phyloP scores from a whole-genome alignment of 768 basidiomycete genomes.

The Mycena olivaceomarginata region DNA sequence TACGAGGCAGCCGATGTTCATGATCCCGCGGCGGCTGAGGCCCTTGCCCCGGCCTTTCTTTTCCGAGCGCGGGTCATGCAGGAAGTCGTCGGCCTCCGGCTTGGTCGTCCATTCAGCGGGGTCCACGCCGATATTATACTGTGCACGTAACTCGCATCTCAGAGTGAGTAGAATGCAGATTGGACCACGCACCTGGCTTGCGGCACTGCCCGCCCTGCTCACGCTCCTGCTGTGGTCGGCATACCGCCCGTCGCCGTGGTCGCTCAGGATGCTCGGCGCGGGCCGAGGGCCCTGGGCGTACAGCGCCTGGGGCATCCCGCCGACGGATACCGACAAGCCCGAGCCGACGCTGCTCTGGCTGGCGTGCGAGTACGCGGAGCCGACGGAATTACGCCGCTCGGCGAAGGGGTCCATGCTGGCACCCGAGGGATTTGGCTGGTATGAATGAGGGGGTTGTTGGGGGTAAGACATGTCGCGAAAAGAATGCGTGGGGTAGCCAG shows the following conservation, averaged over 20 bases:
- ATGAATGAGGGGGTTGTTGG: conserved; percentile 31
- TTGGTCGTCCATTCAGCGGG: conserved; percentile 27
- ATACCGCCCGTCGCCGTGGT: conserved; percentile 32
- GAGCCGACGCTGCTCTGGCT: conserved; percentile 31
- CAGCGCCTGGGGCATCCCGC: conserved; percentile 18
- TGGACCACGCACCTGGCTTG: conserved; percentile 27
- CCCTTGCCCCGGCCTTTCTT: neutral
- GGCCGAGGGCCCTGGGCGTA: conserved; percentile 34
- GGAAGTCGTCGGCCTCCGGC: conserved; percentile 33
- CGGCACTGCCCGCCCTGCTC: conserved; percentile 29
- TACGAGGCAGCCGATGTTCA: conserved; percentile 29
- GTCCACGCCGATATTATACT: conserved; percentile 32
- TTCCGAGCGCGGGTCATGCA: conserved; percentile 31
- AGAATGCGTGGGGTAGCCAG: conserved; percentile 22
- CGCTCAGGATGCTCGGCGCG: conserved; percentile 33
- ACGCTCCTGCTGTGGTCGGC: conserved; percentile 22
- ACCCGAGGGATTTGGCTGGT: conserved; percentile 27
- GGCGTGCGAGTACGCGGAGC: conserved; percentile 30
- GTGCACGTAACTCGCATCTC: conserved; percentile 17
- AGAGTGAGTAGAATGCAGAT: conserved; percentile 25
- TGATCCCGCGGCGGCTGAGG: conserved; percentile 10
- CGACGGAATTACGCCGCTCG: conserved; percentile 25
- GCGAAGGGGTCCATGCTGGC: conserved; percentile 32
- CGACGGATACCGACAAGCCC: conserved; percentile 11
- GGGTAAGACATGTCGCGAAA: conserved; percentile 32